Percentiles rank a stretch among this genome's conserved stretches.
These are phyloP conservation scores for Cetradonia linearis DNA, from an alignment of 495 filamentous ascomycete species.

Conservation along the genomic window DNA sequence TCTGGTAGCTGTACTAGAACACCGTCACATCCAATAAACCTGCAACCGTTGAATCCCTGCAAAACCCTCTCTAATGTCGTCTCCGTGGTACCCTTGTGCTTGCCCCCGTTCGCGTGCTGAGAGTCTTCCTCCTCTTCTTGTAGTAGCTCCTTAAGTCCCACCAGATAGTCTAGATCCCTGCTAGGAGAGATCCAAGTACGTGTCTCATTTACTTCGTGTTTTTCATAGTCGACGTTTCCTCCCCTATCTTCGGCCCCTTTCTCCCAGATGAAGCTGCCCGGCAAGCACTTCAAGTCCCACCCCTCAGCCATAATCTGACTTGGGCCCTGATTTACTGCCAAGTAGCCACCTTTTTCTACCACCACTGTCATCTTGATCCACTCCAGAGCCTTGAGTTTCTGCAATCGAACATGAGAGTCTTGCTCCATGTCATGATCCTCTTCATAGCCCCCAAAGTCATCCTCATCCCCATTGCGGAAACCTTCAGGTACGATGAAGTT, in stretches of 20 bases:
- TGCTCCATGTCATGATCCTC: conserved; percentile 21
- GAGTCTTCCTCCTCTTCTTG: conserved; percentile 8
- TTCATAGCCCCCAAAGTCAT: conserved; percentile 21
- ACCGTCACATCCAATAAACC: conserved; percentile 20
- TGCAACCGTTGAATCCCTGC: conserved; percentile 18
- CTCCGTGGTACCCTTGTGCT: conserved; percentile 4
- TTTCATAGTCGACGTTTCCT: conserved; percentile 21
- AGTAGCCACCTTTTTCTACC: conserved; percentile 19
- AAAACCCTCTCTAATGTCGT: conserved; percentile 9
- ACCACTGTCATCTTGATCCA: conserved; percentile 24
- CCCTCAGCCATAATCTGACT: conserved; percentile 20
- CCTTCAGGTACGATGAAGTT: conserved; percentile 22
- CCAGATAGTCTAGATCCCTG: conserved; percentile 13
- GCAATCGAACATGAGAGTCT: conserved; percentile 17
- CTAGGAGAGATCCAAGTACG: conserved; percentile 17
- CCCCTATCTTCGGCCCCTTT: conserved; percentile 20
- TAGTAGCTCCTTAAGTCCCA: conserved; percentile 17
- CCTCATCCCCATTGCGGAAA: conserved; percentile 23
- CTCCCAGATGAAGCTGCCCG: conserved; percentile 25
- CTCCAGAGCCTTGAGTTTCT: conserved; percentile 15
- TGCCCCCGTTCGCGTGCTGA: conserved; percentile 20
- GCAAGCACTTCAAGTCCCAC: conserved; percentile 21
- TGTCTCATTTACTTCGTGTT: conserved; percentile 18
- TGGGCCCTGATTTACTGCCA: conserved; percentile 20
- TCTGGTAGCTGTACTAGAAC: conserved; percentile 19